Conservation (phyloP, 2,329 filamentous ascomycete genomes). For the Cryphonectria japonica region DNA sequence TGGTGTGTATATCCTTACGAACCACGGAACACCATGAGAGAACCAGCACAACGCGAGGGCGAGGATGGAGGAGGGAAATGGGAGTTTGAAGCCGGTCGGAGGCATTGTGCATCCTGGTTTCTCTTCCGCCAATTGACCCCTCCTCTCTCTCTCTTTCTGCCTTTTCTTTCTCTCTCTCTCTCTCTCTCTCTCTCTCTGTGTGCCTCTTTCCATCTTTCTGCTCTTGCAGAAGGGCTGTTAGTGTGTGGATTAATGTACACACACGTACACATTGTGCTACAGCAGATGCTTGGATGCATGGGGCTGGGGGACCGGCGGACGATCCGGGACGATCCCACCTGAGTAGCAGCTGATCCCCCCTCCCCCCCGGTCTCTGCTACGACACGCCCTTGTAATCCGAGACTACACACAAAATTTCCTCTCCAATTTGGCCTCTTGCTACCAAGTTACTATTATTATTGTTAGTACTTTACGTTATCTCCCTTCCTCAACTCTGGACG, state of each 20-base stretch:
- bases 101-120: neutral
- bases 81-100: neutral
- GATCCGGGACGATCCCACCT: constrained; percentile 3
- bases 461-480: neutral
- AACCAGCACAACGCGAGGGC: neutral
- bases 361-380: no score
- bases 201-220: no score
- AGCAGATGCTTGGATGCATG: neutral
- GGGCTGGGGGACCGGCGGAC: neutral
- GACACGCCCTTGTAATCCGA: no score
- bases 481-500: no score
- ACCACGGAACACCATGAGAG: neutral
- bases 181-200: no score
- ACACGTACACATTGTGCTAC: neutral
- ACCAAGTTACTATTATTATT: neutral
- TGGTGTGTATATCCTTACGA: neutral
- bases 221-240: neutral
- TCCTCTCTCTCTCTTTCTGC: neutral
- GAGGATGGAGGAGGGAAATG: neutral
- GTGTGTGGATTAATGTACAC: neutral
- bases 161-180: neutral
- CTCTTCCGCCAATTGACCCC: neutral
- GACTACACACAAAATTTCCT: neutral
- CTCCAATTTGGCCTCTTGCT: neutral
- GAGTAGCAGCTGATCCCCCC: no score